phyloP scores from a whole-genome alignment of 2,329 filamentous ascomycete species.

The Penicillium concentricum region DNA sequence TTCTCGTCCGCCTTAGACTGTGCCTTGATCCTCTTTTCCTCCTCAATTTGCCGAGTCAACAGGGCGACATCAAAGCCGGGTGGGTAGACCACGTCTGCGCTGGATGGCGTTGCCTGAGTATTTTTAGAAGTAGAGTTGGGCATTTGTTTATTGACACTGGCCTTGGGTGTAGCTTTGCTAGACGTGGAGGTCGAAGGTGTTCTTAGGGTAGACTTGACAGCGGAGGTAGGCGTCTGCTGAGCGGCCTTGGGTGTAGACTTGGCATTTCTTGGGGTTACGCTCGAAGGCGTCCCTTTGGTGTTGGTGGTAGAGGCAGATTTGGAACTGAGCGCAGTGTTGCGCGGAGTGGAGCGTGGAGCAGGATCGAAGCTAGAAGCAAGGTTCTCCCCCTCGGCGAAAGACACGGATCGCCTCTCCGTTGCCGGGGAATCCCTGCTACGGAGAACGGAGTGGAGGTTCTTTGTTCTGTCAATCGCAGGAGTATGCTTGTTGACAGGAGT shows the following conservation, averaged over 20 bases:
- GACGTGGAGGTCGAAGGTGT: background rate
- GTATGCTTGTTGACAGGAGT: background rate
- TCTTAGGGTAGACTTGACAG: background rate
- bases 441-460: slow-evolving; percentile 22
- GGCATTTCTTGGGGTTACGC: background rate
- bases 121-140: background rate
- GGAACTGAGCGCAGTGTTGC: background rate
- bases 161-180: background rate
- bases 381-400: slow-evolving; percentile 25
- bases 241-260: background rate
- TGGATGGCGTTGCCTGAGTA: background rate
- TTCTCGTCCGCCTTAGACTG: background rate
- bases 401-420: slow-evolving; percentile 27
- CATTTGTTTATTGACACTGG: background rate
- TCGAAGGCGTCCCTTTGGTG: background rate
- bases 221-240: background rate
- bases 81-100: background rate
- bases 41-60: background rate
- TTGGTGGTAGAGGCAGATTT: background rate
- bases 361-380: background rate
- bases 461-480: slow-evolving; percentile 17
- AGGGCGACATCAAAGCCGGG: background rate
- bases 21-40: background rate
- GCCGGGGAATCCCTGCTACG: slow-evolving; percentile 23
- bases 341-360: background rate